phyloP scores from a whole-genome alignment of 352 stramenopile species.

The Phytophthora citricola region DNA sequence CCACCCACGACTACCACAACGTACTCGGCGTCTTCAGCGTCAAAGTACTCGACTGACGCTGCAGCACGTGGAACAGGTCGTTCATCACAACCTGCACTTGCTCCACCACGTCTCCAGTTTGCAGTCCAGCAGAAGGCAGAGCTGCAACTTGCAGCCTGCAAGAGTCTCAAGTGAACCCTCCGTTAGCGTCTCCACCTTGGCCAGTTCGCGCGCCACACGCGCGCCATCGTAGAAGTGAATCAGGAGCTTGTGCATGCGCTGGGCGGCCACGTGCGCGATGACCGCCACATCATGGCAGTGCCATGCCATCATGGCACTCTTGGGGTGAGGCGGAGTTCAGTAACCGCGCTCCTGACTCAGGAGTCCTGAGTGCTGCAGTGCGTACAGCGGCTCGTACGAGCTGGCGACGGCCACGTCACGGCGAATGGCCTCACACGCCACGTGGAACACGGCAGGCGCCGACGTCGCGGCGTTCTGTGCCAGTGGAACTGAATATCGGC shows the following conservation, averaged over 20 bases:
- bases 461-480: constrained; percentile 40
- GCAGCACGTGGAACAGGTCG: constrained; percentile 73
- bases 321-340: constrained; percentile 73
- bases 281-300: constrained; percentile 77
- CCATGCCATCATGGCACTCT: constrained; percentile 26
- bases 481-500: constrained; percentile 65
- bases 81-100: constrained; percentile 17
- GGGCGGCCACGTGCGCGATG: constrained; percentile 73
- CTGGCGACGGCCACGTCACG: constrained; percentile 57
- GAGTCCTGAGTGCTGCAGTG: constrained; percentile 51
- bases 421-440: constrained; percentile 62
- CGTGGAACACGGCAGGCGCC: constrained; percentile 62
- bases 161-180: constrained; percentile 52
- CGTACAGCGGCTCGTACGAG: constrained; percentile 37
- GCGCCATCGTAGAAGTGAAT: constrained; percentile 87
- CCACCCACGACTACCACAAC: constrained; percentile 80
- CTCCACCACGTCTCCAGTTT: no score
- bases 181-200: constrained; percentile 67
- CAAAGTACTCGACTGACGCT: constrained; percentile 85
- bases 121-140: constrained; percentile 1
- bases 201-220: constrained; percentile 64
- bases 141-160: constrained; percentile 24
- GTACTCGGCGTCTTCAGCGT: constrained; percentile 63
- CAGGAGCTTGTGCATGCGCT: constrained; percentile 64
- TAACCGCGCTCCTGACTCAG: constrained; percentile 59